phyloP scores from a whole-genome alignment of 78 protist species.

The Dictyostelium intermedium region DNA sequence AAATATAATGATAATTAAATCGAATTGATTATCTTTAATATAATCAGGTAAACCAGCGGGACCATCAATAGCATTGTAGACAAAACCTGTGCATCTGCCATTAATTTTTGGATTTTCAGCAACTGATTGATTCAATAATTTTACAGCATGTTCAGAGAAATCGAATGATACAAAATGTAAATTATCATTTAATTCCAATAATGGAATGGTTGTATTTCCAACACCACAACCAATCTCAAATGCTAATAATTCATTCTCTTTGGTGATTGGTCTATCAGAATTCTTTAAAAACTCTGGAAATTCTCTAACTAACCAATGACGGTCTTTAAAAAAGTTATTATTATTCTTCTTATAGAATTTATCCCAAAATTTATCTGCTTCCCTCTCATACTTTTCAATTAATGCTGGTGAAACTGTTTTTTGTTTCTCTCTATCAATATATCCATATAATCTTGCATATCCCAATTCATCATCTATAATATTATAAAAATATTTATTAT shows the following conservation, averaged over 20 bases:
- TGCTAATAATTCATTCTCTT: not conserved
- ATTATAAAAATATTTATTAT: conserved; percentile 8
- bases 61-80: conserved; percentile 31
- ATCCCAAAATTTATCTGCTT: conserved; percentile 84
- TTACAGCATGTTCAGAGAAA: conserved; percentile 72
- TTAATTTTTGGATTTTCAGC: not conserved
- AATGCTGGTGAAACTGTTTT: conserved; percentile 20
- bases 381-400: conserved; percentile 79
- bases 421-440: conserved; percentile 4
- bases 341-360: conserved; percentile 82
- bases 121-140: conserved; percentile 28
- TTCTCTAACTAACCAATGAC: conserved; percentile 84
- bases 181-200: conserved; percentile 41
- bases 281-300: conserved; percentile 46
- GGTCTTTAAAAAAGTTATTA: conserved; percentile 78
- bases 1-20: conserved; percentile 81
- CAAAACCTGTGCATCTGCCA: conserved; percentile 47
- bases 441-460: conserved; percentile 75
- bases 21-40: not conserved
- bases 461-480: conserved; percentile 68
- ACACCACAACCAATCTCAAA: conserved; percentile 93
- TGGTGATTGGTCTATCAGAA: not conserved
- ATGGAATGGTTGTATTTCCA: conserved; percentile 86
- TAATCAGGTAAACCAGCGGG: not conserved
- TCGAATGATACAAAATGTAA: conserved; percentile 66